Evolutionary conservation across 2,329 filamentous ascomycete genomes (phyloP).

Genomic region (Penicillium sp.): DNA sequence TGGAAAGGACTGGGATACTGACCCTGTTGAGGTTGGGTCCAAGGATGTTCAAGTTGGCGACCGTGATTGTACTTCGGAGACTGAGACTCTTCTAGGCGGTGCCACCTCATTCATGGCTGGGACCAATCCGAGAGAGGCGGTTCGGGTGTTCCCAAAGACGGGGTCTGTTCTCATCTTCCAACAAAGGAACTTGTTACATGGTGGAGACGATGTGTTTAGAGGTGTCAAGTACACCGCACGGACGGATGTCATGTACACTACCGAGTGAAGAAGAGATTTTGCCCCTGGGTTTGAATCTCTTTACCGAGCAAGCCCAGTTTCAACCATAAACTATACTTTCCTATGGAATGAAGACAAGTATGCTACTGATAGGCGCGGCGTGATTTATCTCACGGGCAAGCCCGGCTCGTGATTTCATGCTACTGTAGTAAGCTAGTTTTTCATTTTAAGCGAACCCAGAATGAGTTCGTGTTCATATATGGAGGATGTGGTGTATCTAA

Average conservation of each 20-base stretch:
- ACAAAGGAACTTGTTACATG: slow-evolving; percentile 46
- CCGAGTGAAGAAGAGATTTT: not conserved
- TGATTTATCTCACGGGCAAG: not conserved
- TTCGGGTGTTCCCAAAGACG: slow-evolving; percentile 43
- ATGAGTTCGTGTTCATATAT: slow-evolving; percentile 40
- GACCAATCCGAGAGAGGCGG: slow-evolving; percentile 25
- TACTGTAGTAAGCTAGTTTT: slow-evolving; percentile 32
- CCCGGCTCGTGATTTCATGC: slow-evolving; percentile 8
- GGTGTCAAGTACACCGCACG: slow-evolving; percentile 50
- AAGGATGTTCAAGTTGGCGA: not conserved
- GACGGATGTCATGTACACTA: slow-evolving; percentile 48
- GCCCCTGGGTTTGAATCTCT: not conserved
- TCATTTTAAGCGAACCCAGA: slow-evolving; percentile 39
- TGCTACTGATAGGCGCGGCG: not conserved
- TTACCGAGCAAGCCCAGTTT: no score
- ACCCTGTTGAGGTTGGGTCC: slow-evolving; percentile 11
- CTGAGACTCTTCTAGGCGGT: slow-evolving; percentile 42
- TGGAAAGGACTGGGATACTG: slow-evolving; percentile 12
- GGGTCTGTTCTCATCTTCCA: slow-evolving; percentile 51
- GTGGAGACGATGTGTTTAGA: slow-evolving; percentile 46
- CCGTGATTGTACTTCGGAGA: not conserved
- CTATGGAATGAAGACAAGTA: no score
- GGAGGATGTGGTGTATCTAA: slow-evolving; percentile 22
- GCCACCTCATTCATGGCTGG: slow-evolving; percentile 46
- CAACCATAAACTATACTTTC: not conserved